Evolutionary conservation across 2,329 filamentous ascomycete genomes (phyloP), one percentile per base, ranked within the genome.

Genomic region (Cercospora janseana): DNA sequence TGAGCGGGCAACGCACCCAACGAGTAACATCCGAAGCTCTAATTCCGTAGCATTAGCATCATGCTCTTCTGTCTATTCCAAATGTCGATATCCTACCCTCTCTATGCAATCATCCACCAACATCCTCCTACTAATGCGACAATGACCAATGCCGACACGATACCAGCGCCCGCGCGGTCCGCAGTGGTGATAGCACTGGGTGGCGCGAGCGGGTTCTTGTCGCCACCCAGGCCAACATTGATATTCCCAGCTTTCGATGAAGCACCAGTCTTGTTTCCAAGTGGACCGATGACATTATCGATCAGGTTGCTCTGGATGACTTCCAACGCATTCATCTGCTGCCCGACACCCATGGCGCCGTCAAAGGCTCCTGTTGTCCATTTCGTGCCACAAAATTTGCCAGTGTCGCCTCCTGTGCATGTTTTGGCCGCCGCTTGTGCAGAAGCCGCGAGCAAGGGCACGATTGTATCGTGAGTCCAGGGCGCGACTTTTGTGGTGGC

Each of bases 241-340:
- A 49, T 31, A 9, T 46, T 26, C 42, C 56, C 43, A 12, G 56
- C 58, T n/a, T 44, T 43, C 0, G 53, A 57, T n/a, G 54, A 58
- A 24, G 79, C 79, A 42, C 80, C 80, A 10, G 73, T 79, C 1
- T 61, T 59, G 50, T 76, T 74, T 9, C 73, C 76, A 3, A 80
- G 68, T 10, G 72, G 67, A 6, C 70, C 68, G 4, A 62, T 55
- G 0, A 72, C 67, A 6, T 60, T 51, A 9, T 67, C 56, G 7
- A 76, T 69, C 20, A 70, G 64, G 41, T 73, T 65, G 27, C 70
- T 72, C 49, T 72, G 66, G 44, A 82, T 73, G 40, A 76, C 72
- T 40, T 76, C 77, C 5, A 83, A 68, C 0, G 77, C 79, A 41
- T 72, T 75, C 77, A 82, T 79, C 65, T 80, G 75, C 63, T 81